phyloP scores from a whole-genome alignment of 148 eudicot species.

The Pouteria glomerata region DNA sequence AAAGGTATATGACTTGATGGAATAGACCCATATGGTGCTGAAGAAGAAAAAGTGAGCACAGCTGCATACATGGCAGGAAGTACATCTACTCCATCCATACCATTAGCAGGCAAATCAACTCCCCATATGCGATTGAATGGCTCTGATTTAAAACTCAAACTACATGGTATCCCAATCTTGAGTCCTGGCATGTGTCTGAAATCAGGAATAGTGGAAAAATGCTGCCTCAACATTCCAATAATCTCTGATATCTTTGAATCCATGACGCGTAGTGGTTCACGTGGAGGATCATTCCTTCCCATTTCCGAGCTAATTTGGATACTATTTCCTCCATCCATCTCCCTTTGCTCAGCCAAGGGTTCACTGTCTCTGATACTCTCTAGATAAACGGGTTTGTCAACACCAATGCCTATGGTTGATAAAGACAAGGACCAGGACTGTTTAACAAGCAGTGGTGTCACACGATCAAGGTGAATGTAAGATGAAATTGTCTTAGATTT shows the following conservation, averaged over 20 bases:
- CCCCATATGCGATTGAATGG: conserved; percentile 52
- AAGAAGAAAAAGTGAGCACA: conserved; percentile 72
- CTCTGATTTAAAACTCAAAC: conserved; percentile 62
- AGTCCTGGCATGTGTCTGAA: conserved; percentile 67
- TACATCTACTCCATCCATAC: conserved; percentile 26
- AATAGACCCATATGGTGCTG: conserved; percentile 83
- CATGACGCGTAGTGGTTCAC: conserved; percentile 84
- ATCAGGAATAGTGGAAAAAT: conserved; percentile 86
- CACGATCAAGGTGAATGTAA: conserved; percentile 69
- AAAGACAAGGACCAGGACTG: conserved; percentile 93
- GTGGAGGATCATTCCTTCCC: conserved; percentile 42
- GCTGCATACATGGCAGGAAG: conserved; percentile 78
- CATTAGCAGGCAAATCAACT: conserved; percentile 20
- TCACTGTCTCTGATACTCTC: conserved; percentile 51
- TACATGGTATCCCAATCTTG: conserved; percentile 71
- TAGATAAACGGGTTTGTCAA: conserved; percentile 26
- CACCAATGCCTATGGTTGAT: conserved; percentile 37
- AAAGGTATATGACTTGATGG: conserved; percentile 70
- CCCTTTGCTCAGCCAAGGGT: conserved; percentile 35
- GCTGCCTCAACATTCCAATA: conserved; percentile 58
- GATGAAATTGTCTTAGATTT: conserved; percentile 55
- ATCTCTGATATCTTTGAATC: conserved; percentile 81
- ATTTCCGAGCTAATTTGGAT: conserved; percentile 22
- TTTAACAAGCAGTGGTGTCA: conserved; percentile 61
- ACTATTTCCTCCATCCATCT: conserved; percentile 18